Conservation (phyloP, 495 filamentous ascomycete species). For the Penicillium angulare region DNA sequence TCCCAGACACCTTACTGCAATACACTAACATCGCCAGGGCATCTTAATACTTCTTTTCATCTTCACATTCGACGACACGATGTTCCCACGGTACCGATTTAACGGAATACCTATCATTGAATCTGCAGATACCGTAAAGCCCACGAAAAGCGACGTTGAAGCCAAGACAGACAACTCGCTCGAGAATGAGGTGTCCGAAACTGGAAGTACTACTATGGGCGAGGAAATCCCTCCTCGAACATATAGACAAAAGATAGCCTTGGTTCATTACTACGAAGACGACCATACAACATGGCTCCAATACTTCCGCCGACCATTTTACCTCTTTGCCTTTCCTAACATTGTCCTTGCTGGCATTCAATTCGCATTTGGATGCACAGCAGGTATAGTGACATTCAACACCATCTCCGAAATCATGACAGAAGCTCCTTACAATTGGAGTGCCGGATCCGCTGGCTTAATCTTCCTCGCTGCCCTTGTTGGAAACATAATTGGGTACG, state of each 20-base stretch:
- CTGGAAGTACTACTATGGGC: constrained; percentile 7
- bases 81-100: constrained; percentile 33
- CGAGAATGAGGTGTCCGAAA: constrained; percentile 9
- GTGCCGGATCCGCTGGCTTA: constrained; percentile 24
- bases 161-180: constrained; percentile 3
- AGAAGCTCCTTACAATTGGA: constrained; percentile 33
- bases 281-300: constrained; percentile 33
- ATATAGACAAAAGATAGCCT: constrained; percentile 19
- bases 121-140: not conserved
- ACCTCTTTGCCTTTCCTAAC: constrained; percentile 35
- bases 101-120: not conserved
- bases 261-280: constrained; percentile 26
- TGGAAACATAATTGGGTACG: constrained; percentile 31
- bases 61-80: constrained; percentile 36
- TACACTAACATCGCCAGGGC: constrained; percentile 9
- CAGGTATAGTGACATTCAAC: constrained; percentile 35
- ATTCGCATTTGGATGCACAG: constrained; percentile 33
- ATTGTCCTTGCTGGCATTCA: constrained; percentile 32
- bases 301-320: constrained; percentile 36
- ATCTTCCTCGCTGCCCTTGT: constrained; percentile 28
- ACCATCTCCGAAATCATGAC: constrained; percentile 37
- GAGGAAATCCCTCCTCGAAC: constrained; percentile 22
- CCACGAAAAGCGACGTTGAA: not conserved
- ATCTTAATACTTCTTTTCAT: constrained; percentile 29
- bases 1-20: not conserved